These are phyloP conservation scores for Cryptococcus sp. DNA, from an alignment of 1,284 basidiomycete genomes.

Conservation along the genomic window DNA sequence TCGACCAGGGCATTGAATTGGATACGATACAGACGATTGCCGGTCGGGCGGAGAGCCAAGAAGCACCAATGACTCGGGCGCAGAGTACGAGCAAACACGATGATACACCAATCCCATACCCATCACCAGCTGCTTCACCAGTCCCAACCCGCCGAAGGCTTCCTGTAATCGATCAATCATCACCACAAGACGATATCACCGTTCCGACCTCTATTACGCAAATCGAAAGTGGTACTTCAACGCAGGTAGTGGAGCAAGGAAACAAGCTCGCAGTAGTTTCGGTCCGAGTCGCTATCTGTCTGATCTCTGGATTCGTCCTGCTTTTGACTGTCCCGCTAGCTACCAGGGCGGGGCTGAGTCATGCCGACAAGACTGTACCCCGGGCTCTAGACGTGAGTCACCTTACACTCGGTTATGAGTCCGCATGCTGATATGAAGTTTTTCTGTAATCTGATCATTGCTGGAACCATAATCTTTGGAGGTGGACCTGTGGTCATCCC, in stretches of 20 bases:
- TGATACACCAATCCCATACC: not conserved
- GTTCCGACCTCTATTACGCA: not conserved
- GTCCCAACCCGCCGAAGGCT: not conserved
- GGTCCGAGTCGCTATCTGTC: slow-evolving; percentile 14
- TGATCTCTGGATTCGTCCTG: slow-evolving; percentile 42
- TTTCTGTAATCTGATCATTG: slow-evolving; percentile 51
- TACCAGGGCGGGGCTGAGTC: slow-evolving; percentile 33
- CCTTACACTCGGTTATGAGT: not conserved
- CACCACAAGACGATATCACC: not conserved
- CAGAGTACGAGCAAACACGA: not conserved
- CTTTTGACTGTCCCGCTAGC: slow-evolving; percentile 33
- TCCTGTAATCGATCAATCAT: not conserved
- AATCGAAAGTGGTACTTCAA: not conserved
- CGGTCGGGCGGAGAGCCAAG: too few relatives aligned
- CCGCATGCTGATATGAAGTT: slow-evolving; percentile 22
- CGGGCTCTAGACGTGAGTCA: slow-evolving; percentile 34
- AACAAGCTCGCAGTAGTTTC: slow-evolving; percentile 30
- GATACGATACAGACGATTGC: not conserved
- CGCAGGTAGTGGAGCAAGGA: not conserved
- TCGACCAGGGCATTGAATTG: not conserved
- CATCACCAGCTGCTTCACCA: not conserved
- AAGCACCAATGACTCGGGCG: not conserved
- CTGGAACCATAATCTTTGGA: slow-evolving; percentile 58
- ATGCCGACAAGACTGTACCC: slow-evolving; percentile 33
- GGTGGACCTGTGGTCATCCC: slow-evolving; percentile 62